Evolutionary conservation across 352 stramenopile species (phyloP).

Genomic region (Phytophthora fragariae): DNA sequence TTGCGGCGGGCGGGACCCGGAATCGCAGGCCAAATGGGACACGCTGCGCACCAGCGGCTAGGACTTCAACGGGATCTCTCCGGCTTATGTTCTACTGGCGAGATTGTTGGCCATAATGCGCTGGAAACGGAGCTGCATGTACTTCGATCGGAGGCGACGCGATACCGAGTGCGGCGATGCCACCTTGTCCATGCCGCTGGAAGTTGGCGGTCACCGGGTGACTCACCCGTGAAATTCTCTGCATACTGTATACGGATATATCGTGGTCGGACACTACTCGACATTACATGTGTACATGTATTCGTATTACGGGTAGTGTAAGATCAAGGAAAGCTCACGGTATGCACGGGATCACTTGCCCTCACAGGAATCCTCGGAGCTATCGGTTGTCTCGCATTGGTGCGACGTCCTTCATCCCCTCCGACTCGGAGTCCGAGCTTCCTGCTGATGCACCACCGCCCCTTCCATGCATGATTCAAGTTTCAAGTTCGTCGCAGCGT

Average conservation of each 20-base stretch:
- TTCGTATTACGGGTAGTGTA: too few species aligned
- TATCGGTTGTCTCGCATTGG: neutral
- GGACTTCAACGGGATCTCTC: neutral
- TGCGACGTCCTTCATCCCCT: neutral
- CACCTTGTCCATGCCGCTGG: too few species aligned
- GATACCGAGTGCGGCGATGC: too few species aligned
- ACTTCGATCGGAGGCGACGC: neutral
- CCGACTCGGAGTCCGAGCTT: too few species aligned
- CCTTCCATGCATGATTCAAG: slow-evolving; percentile 27
- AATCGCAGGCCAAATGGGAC: slow-evolving; percentile 1
- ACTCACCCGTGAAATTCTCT: neutral
- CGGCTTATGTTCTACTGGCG: neutral
- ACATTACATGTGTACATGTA: neutral
- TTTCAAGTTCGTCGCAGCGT: slow-evolving; percentile 15
- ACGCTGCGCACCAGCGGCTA: neutral
- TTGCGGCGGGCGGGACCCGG: neutral
- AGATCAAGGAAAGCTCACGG: too few species aligned
- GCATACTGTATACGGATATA: neutral
- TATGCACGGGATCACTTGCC: neutral
- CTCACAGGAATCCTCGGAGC: neutral
- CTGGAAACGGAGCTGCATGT: neutral
- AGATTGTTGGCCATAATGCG: neutral
- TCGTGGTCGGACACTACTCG: neutral
- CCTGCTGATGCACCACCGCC: slow-evolving; percentile 2
- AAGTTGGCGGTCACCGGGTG: too few species aligned